A percentile compares a stretch with the other conserved stretches of the same genome.
Evolutionary conservation across 768 basidiomycete species (phyloP).

Genomic region (Myochromella boudieri): DNA sequence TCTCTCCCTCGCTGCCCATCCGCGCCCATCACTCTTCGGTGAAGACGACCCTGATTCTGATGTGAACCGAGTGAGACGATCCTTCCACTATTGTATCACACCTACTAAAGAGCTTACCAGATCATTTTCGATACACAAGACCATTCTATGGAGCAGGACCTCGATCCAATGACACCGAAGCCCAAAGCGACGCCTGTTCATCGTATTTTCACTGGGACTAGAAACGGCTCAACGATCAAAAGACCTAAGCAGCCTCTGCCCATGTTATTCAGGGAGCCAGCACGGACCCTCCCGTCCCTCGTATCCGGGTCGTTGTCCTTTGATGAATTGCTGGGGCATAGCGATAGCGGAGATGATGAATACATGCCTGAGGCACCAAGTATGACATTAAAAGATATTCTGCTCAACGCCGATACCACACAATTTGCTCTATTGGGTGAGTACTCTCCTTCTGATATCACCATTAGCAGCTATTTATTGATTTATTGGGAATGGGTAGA

Average conservation of each 20-base stretch:
- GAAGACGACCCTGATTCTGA: constrained; percentile 19
- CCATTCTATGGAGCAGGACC: constrained; percentile 16
- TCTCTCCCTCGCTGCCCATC: constrained; percentile 23
- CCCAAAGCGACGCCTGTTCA: constrained; percentile 21
- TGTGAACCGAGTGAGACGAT: constrained; percentile 19
- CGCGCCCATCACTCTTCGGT: constrained; percentile 22
- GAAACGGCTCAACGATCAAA: constrained; percentile 17
- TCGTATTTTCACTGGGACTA: constrained; percentile 29
- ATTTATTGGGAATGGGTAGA: constrained; percentile 3
- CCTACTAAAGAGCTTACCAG: too few species aligned
- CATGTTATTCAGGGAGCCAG: constrained; percentile 18
- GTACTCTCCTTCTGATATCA: constrained; percentile 6
- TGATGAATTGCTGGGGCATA: background rate
- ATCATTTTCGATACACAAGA: constrained; percentile 27
- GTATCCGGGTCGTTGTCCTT: constrained; percentile 10
- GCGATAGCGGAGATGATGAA: constrained; percentile 9
- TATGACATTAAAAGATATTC: constrained; percentile 48
- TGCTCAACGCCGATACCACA: constrained; percentile 37
- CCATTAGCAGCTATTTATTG: background rate
- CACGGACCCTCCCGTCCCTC: constrained; percentile 17
- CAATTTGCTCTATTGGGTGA: constrained; percentile 38
- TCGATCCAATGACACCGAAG: constrained; percentile 18
- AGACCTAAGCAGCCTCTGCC: constrained; percentile 20
- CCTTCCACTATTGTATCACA: background rate
- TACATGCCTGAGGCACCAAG: constrained; percentile 39